Evolutionary conservation across 148 eudicot species (phyloP).

Genomic region (Diospyros lotus): DNA sequence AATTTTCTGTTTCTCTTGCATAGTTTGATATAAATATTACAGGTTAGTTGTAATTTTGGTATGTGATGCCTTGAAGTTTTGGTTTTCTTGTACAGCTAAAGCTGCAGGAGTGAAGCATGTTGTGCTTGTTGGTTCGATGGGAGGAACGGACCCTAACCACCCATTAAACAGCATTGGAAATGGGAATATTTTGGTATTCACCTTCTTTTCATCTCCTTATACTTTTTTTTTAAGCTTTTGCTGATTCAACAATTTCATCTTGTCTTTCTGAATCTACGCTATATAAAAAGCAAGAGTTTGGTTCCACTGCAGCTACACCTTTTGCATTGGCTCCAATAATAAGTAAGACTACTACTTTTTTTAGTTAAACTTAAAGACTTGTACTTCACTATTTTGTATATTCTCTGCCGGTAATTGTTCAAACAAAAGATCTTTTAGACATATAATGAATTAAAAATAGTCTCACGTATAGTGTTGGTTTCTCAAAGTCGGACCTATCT

Average conservation of each 20-base stretch:
- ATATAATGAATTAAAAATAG: not conserved
- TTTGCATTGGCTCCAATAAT: too few relatives aligned
- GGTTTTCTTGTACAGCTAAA: constrained; percentile 58
- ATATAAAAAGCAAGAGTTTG: not conserved
- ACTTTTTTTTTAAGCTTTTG: not conserved
- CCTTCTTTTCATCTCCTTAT: not conserved
- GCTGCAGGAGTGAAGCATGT: constrained; percentile 98
- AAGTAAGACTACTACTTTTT: too few relatives aligned
- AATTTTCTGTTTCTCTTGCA: not conserved
- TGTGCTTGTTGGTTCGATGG: constrained; percentile 96
- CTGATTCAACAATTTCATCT: not conserved
- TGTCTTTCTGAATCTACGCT: not conserved
- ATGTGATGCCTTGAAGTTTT: constrained; percentile 9
- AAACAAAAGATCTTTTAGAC: not conserved
- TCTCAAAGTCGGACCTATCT: not conserved
- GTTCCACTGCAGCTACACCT: not conserved
- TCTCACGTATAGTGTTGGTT: not conserved
- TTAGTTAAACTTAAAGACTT: not conserved
- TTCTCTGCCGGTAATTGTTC: not conserved
- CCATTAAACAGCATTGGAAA: constrained; percentile 83
- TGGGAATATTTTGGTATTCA: constrained; percentile 86
- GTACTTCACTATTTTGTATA: not conserved
- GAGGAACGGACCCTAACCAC: constrained; percentile 79
- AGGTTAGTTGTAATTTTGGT: not conserved
- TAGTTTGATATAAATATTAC: not conserved